Base-by-base conservation (phyloP, 108 stramenopile species). In the Fistulifera solaris region DNA sequence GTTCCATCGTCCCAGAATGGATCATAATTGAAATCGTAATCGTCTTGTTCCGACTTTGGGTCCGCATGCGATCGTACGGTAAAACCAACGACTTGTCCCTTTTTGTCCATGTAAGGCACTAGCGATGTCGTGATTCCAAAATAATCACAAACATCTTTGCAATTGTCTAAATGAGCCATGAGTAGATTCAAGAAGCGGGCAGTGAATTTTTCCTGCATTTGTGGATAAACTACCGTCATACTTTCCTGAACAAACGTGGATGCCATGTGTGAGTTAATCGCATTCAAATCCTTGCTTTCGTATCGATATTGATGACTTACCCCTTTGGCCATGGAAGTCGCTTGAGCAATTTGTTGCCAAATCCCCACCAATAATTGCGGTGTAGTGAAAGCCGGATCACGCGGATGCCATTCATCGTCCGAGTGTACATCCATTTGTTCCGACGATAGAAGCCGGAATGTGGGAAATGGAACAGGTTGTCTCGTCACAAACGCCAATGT, bases 1-100 rank as follows among this genome's bases (percentile, higher is more conserved):
- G 82, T 78, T 27, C 78, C 83, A 56, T 91, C 85, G 56, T 88
- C 86, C 86, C 84, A 92, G 65, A 80, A 85, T 10, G 89, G 89
- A 74, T 91, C 89, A 26, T 80, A 82, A 11, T 67, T 83, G 58
- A 87, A 91, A n/a, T 61, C 55, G 7, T 19, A 55, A 49, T 51
- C 58, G 31, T 1, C 27, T 45, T 24, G 40, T 54, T 65, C 0
- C 59, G 52, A 35, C 59, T 70, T 38, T 13, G 69, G 66, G 38
- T 70, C 72, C 62, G 85, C 80, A 8, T 78, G 65, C 14, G 72
- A 74, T 57, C 80, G 82, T 54, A 78, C 78, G 10, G 85, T 86
- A 53, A 90, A 90, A 0, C 89, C 89, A 5, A 56, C 38, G 3
- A 81, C 68, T 24, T 48, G 56, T 14, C 59, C 53, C 35, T 52